A percentile compares a stretch with the other conserved stretches of the same genome.
Evolutionary conservation across 129 eudicot genomes (phyloP).

Genomic region (Artemisia annua): DNA sequence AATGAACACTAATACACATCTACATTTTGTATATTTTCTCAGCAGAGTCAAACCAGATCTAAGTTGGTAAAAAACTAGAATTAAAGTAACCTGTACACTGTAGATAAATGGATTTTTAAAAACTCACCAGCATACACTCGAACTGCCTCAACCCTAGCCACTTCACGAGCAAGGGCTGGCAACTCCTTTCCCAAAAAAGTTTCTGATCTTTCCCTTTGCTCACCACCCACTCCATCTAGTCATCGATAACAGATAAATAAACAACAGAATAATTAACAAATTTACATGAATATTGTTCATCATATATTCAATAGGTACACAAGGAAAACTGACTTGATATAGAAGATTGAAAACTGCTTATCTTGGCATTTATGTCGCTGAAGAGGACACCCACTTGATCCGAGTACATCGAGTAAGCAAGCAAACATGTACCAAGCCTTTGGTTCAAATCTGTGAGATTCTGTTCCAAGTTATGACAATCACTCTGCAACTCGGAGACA

Average conservation of each 20-base stretch:
- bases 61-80: neutral
- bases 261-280: constrained; percentile 7
- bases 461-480: constrained; percentile 48
- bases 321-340: constrained; percentile 30
- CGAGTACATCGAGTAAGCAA: constrained; percentile 59
- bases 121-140: constrained; percentile 81
- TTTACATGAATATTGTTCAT: neutral
- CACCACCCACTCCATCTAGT: constrained; percentile 42
- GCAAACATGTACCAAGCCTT: constrained; percentile 38
- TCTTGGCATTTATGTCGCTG: constrained; percentile 35
- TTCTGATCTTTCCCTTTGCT: constrained; percentile 48
- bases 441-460: constrained; percentile 50
- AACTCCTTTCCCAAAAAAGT: constrained; percentile 76
- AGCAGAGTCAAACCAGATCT: neutral
- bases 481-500: constrained; percentile 45
- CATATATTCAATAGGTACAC: neutral
- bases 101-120: neutral
- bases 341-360: constrained; percentile 40
- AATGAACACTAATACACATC: neutral
- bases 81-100: neutral
- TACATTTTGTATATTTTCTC: neutral
- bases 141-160: constrained; percentile 91
- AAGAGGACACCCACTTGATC: constrained; percentile 43
- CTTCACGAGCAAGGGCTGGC: constrained; percentile 93
- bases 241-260: neutral